Base-by-base conservation (phyloP, 768 basidiomycete genomes). In the Calvatia gigantea region DNA sequence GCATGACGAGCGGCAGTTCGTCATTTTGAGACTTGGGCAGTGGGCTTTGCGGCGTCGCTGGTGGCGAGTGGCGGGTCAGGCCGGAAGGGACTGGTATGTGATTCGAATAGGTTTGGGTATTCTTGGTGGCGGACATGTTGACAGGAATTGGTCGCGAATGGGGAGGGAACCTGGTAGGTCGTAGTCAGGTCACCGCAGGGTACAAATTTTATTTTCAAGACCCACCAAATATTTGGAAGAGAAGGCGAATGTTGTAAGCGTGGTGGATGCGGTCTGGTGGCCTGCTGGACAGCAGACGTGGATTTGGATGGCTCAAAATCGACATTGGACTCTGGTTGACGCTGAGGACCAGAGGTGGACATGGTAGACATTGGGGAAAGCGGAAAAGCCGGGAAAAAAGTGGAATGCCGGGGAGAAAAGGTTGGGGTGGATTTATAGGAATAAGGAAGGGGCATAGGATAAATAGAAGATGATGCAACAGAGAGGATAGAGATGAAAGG, bases 181-280 rank as follows among this genome's bases (percentile, higher is more conserved):
- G 23, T 33, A 31, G 56, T 41, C 51, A 6, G 38, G 51, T 35
- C 14, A 28, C 54, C 53, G 28, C 19, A 28, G n/a, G 11, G 15
- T 17, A 38, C 21, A 23, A 27, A 15, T 9, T 37, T 44, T n/a
- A 7, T 42, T 44, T 51, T 44, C 47, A 25, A 8, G 32, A 66
- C 75, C 56, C 45, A 85, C 85, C 84, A 81, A 59, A 88, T 74
- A 65, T 87, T 87, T 7, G 87, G 87, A 61, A 87, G 75, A 11
- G 87, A 88, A 7, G 86, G 85, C 4, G 85, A 84, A 50, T 82
- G 81, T 52, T 83, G 83, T 33, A 85, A 73, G 42, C 80, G 79
- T 15, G 77, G 75, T 45, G 78, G 78, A 59, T 75, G 75, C 2
- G 42, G 28, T 51, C 45, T 60, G 58, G 43, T 54, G 27, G 58